phyloP scores from a whole-genome alignment of 2,329 filamentous ascomycete genomes.

The Paecilomyces dactylethromorphus region DNA sequence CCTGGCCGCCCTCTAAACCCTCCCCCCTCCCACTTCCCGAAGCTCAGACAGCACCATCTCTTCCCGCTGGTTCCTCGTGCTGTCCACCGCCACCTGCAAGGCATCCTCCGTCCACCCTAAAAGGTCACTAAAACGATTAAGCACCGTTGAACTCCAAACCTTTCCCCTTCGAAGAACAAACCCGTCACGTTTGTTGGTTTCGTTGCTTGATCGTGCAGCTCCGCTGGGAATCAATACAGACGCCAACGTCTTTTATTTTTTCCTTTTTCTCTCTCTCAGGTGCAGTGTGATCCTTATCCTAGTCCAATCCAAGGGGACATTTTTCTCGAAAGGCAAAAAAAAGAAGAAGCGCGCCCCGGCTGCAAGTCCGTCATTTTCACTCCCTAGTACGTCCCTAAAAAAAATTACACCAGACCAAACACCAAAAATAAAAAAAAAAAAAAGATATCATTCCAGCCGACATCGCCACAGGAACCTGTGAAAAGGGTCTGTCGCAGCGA shows the following conservation, averaged over 20 bases:
- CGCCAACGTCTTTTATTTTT: not conserved
- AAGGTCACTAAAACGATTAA: constrained; percentile 33
- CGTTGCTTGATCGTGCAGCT: not conserved
- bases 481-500: not conserved
- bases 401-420: not conserved
- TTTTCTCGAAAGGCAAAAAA: not conserved
- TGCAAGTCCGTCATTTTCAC: not conserved
- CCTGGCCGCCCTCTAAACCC: constrained; percentile 14
- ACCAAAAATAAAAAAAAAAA: not conserved
- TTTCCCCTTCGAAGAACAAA: not conserved
- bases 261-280: not conserved
- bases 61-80: constrained; percentile 28
- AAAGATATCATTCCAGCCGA: not conserved
- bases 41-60: constrained; percentile 14
- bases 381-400: not conserved
- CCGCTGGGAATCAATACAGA: not conserved
- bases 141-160: constrained; percentile 16
- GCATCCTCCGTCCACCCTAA: constrained; percentile 27
- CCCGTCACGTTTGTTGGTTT: constrained; percentile 4
- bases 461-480: constrained; percentile 4
- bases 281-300: not conserved
- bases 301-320: not conserved
- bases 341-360: not conserved
- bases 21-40: constrained; percentile 7
- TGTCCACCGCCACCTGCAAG: constrained; percentile 30